Base-by-base conservation (phyloP, 352 stramenopile species). In the Phytophthora colocasiae region DNA sequence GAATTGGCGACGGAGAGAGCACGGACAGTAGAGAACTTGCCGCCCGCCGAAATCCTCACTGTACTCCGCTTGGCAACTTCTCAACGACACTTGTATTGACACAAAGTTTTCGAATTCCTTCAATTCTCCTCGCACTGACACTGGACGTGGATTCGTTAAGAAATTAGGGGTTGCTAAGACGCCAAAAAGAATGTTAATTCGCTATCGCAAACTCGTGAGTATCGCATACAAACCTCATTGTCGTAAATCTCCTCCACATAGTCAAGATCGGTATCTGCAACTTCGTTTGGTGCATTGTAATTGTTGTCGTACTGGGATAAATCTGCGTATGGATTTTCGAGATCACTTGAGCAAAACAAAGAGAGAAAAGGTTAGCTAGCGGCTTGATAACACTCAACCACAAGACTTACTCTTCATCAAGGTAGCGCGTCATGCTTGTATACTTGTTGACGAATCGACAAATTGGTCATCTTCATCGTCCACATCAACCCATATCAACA, bases 221-320 rank as follows among this genome's bases (percentile, higher is more conserved):
- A 26, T 17, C 34, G 2, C 43, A 50, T 41, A 29, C 17, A 17
- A 26, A 92, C 81, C 78, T 92, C 81, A 40, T 85, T 72, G 60
- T 92, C 83, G 11, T 80, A 89, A 6, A 92, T 89, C 17, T 92
- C 80, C 66, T 92, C 83, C 14, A 84, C 52, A 17, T 73, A 77
- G 48, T 86, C 72, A 15, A 58, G 38, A 24, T 63, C 53, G 19
- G 49, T 51, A 54, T 64, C 53, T 15, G 65, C 51, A 39, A 44
- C 60, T 58, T 78, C 57, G 31, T 53, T 55, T 48, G 36, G 36
- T 53, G 62, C 54, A 44, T 74, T 63, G n/a, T 73, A 69, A 14
- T 46, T 41, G 40, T 63, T 45, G 39, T 63, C 40, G 62, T 67
- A 80, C 58, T 66, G 75, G 26, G 51, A 69, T 48, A 72, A 69